These are phyloP conservation scores for Oryza rufipogon DNA, from an alignment of 176 grass and related monocot genomes.

Conservation along the genomic window DNA sequence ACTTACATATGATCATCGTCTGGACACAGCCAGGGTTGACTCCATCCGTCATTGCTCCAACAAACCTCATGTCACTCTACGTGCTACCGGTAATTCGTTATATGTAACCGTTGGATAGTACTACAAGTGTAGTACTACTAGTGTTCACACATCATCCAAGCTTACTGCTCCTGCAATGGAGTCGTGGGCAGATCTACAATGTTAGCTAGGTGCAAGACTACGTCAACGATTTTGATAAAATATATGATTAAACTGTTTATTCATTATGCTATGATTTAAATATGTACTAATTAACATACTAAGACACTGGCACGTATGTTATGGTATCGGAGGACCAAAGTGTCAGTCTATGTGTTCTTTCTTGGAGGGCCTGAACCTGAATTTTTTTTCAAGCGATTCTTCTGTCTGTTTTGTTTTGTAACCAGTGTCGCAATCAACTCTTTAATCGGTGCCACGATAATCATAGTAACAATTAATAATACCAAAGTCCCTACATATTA, in stretches of 20 bases:
- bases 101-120: slow-evolving; percentile 11
- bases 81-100: slow-evolving; percentile 36
- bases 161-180: too few relatives aligned
- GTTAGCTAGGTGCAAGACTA: too few relatives aligned
- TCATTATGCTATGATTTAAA: too few relatives aligned
- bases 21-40: slow-evolving; percentile 9
- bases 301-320: too few relatives aligned
- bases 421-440: neutral
- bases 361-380: neutral
- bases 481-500: neutral
- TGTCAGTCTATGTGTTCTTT: neutral
- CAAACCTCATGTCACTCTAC: neutral
- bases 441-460: neutral
- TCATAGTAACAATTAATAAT: neutral
- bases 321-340: too few relatives aligned
- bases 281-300: too few relatives aligned
- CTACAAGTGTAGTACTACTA: too few relatives aligned
- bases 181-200: too few relatives aligned
- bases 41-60: neutral
- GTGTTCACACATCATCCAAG: too few relatives aligned
- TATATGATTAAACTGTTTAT: too few relatives aligned
- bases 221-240: too few relatives aligned
- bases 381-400: neutral
- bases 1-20: neutral
- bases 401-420: neutral